These are phyloP conservation scores for Beauveria sp. DNA, from an alignment of 2,329 filamentous ascomycete genomes.

Conservation along the genomic window DNA sequence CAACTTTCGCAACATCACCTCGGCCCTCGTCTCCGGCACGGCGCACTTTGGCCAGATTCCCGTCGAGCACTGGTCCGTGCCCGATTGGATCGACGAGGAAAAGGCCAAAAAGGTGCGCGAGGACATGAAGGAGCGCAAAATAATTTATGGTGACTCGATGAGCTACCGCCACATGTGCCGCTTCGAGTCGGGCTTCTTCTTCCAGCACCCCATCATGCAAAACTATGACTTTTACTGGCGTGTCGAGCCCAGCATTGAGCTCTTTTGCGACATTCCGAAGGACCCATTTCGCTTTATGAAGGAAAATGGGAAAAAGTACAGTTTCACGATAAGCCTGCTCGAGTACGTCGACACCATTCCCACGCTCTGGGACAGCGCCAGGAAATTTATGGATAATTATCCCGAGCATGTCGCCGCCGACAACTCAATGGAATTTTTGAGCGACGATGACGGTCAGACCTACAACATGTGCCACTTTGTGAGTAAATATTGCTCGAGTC, in stretches of 20 bases:
- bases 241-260: constrained; percentile 92
- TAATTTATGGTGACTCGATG: constrained; percentile 96
- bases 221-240: constrained; percentile 99
- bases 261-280: constrained; percentile 94
- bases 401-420: constrained; percentile 78
- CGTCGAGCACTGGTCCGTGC: constrained; percentile 94
- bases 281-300: constrained; percentile 96
- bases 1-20: constrained; percentile 86
- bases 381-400: constrained; percentile 86
- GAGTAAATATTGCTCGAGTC: constrained; percentile 31
- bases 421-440: constrained; percentile 87
- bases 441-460: constrained; percentile 80
- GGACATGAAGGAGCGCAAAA: constrained; percentile 89
- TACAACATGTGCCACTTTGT: constrained; percentile 99
- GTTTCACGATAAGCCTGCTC: constrained; percentile 89
- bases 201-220: constrained; percentile 85
- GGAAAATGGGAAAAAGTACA: constrained; percentile 98
- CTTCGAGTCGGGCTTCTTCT: constrained; percentile 99
- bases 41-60: constrained; percentile 87
- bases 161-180: constrained; percentile 99
- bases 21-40: constrained; percentile 82
- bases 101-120: constrained; percentile 84
- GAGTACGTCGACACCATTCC: constrained; percentile 96
- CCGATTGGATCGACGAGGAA: constrained; percentile 89
- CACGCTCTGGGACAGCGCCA: constrained; percentile 89